phyloP scores from a whole-genome alignment of 441 rosid genomes.

The Gossypium trilobum region DNA sequence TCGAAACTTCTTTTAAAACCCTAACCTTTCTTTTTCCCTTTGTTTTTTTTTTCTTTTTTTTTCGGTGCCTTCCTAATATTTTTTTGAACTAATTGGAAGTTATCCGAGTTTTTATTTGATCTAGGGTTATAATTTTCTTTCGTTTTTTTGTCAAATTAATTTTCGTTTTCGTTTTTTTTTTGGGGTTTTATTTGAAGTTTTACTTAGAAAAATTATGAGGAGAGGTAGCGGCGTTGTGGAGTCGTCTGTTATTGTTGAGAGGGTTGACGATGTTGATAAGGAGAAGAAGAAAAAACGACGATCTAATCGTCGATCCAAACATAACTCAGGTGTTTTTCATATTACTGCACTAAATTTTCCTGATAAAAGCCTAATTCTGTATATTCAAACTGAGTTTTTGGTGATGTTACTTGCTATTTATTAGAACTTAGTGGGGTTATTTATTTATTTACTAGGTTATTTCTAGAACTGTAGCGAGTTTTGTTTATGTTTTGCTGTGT shows the following conservation, averaged over 20 bases:
- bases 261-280: constrained; percentile 48
- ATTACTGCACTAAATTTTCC: neutral
- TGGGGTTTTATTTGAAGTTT: neutral
- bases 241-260: constrained; percentile 35
- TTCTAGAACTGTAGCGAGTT: neutral
- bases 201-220: constrained; percentile 26
- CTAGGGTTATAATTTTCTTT: constrained; percentile 8
- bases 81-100: constrained; percentile 56
- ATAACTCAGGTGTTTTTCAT: constrained; percentile 31
- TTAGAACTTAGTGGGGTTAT: neutral
- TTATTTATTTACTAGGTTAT: neutral
- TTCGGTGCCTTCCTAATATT: constrained; percentile 27
- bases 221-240: constrained; percentile 21
- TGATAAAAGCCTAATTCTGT: neutral
- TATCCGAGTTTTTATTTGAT: constrained; percentile 21
- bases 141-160: neutral
- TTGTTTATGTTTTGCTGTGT: neutral
- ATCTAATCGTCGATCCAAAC: constrained; percentile 57
- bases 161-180: neutral
- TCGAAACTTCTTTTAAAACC: neutral
- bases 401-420: neutral
- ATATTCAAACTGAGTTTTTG: neutral
- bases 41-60: neutral
- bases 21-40: neutral
- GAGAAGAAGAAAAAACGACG: constrained; percentile 68